A percentile compares a stretch with the other conserved stretches of the same genome.
phyloP scores from a whole-genome alignment of 352 stramenopile genomes.

The Phytophthora lateralis region DNA sequence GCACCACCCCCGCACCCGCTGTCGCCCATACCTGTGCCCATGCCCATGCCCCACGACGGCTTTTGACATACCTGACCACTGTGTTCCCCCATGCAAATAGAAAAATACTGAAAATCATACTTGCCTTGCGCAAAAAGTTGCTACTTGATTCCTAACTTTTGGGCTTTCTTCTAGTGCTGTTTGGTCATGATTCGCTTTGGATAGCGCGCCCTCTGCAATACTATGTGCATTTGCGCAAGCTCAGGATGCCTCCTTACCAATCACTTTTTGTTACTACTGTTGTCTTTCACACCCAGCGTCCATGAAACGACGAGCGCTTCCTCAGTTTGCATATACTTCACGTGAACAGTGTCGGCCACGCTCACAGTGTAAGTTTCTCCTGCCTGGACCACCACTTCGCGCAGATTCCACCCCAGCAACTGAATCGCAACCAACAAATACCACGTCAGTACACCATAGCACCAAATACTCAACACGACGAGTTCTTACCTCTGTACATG shows the following conservation, averaged over 20 bases:
- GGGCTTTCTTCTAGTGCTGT: slow-evolving; percentile 23
- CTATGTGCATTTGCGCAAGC: slow-evolving; percentile 36
- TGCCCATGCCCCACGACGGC: slow-evolving; percentile 18
- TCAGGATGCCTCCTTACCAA: slow-evolving; percentile 11
- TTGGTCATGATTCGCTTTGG: slow-evolving; percentile 17
- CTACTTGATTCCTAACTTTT: slow-evolving; percentile 32
- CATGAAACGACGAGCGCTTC: slow-evolving; percentile 55
- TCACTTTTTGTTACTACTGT: slow-evolving; percentile 27
- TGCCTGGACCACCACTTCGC: slow-evolving; percentile 54
- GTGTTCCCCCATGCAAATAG: slow-evolving; percentile 30
- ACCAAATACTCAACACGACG: background rate
- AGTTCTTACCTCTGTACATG: slow-evolving; percentile 55
- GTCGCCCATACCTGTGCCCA: slow-evolving; percentile 23
- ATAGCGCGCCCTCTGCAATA: slow-evolving; percentile 26
- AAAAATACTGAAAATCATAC: slow-evolving; percentile 22
- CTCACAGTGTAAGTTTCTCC: slow-evolving; percentile 52
- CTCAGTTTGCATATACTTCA: slow-evolving; percentile 55
- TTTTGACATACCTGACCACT: slow-evolving; percentile 32
- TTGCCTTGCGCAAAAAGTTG: slow-evolving; percentile 22
- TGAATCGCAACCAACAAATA: slow-evolving; percentile 18
- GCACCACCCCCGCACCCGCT: slow-evolving; percentile 21
- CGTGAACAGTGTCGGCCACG: slow-evolving; percentile 45
- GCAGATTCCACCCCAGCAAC: slow-evolving; percentile 65
- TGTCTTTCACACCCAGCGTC: slow-evolving; percentile 52
- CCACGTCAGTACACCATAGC: slow-evolving; percentile 5